A percentile compares a stretch with the other conserved stretches of the same genome.
Conservation (phyloP, 352 stramenopile genomes). For the Elongisporangium anandrum region DNA sequence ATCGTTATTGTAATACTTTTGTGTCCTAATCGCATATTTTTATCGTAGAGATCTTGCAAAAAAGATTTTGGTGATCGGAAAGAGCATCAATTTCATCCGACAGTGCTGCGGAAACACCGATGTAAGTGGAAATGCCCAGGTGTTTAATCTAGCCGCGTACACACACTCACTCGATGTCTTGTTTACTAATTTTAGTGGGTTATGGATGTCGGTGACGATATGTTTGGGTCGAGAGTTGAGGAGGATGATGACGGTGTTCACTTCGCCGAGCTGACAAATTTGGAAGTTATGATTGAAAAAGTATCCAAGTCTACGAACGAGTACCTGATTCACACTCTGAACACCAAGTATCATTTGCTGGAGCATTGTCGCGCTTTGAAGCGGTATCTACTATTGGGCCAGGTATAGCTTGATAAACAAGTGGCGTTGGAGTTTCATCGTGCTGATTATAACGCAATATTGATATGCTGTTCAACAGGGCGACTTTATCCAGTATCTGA, state of each 20-base stretch:
- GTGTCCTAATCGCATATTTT: conserved; percentile 1
- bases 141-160: not conserved
- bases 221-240: conserved; percentile 37
- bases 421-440: not conserved
- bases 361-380: conserved; percentile 96
- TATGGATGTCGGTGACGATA: conserved; percentile 52
- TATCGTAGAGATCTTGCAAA: conserved; percentile 76
- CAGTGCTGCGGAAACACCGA: conserved; percentile 91
- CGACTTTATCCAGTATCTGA: conserved; percentile 96
- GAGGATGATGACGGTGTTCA: conserved; percentile 52
- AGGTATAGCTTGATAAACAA: conserved; percentile 34
- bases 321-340: conserved; percentile 89
- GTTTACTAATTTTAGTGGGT: conserved; percentile 44
- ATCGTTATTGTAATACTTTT: not conserved
- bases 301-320: conserved; percentile 82
- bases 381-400: conserved; percentile 97
- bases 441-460: not conserved
- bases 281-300: conserved; percentile 76
- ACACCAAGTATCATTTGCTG: conserved; percentile 92
- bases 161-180: not conserved
- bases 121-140: conserved; percentile 30
- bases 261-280: conserved; percentile 62
- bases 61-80: conserved; percentile 95
- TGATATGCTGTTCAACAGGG: conserved; percentile 45
- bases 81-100: conserved; percentile 99